phyloP scores from a whole-genome alignment of 305 asterid genomes.

The Rubia tinctorum region DNA sequence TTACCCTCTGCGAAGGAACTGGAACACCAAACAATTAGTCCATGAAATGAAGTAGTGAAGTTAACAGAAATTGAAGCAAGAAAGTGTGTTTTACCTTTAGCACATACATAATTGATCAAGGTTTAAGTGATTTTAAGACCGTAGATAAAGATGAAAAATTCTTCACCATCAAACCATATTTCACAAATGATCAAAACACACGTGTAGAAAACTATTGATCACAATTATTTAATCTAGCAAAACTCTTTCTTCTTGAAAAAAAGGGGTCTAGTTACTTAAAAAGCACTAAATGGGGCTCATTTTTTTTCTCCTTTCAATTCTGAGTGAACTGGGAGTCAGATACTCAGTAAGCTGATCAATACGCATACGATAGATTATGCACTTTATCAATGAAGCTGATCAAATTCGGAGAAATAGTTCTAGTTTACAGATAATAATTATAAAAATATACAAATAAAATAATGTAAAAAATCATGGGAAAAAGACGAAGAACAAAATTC shows the following conservation, averaged over 20 bases:
- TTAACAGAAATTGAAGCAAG: neutral
- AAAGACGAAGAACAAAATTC: too few species aligned
- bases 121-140: neutral
- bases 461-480: too few species aligned
- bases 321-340: too few species aligned
- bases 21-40: slow-evolving; percentile 1
- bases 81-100: neutral
- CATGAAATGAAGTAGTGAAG: neutral
- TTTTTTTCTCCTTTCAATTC: too few species aligned
- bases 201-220: neutral
- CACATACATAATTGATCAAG: neutral
- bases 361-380: too few species aligned
- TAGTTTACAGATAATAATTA: too few species aligned
- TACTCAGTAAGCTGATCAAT: too few species aligned
- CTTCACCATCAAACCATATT: neutral
- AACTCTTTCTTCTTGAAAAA: neutral
- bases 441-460: too few species aligned
- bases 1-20: slow-evolving; percentile 46
- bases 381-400: too few species aligned
- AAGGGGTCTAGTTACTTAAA: neutral
- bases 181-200: neutral
- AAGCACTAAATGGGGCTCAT: neutral
- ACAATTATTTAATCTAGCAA: too few species aligned
- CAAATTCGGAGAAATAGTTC: too few species aligned
- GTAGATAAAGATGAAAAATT: neutral